Evolutionary conservation across 371 early-diverging fungal species (phyloP), one percentile per base, ranked within the genome.

Genomic region (Capillidium heterosporum): DNA sequence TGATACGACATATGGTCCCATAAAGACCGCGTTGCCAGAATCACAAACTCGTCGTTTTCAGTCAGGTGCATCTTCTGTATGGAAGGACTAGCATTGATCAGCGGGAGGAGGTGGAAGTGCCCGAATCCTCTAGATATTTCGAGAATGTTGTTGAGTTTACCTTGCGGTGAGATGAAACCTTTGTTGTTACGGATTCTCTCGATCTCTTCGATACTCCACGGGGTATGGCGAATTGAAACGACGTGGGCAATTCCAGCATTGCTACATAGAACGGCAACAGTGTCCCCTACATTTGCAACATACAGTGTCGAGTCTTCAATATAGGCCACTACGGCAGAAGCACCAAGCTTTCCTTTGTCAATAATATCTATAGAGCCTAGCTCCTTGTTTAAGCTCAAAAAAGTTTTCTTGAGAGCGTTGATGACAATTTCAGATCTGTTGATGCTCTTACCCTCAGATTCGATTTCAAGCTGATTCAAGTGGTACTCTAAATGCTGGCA

Each of bases 231-330:
- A 51, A 76, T 76, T 0, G 92, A 81, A 40, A 91, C 72, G 23
- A 84, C 76, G 24, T 76, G 62, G 1, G 84, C 84, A 17, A 67
- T 75, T 7, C 89, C 82, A 29, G 73, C 87, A 48, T 83, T 81
- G 41, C 86, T 71, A 15, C 85, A 85, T 15, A 91, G 65, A 4
- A 92, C 87, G 0, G 87, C 91, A 32, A 87, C 68, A 0, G 85
- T 78, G 66, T 94, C 91, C n/a, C 95, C 92, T n/a, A 82, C 84
- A 63, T 91, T 91, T 13, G 91, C 90, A 13, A 89, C 82, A 59
- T 88, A 88, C 41, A 92, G 67, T 21, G 74, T 81, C 42, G 77
- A 80, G 24, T 81, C 86, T n/a, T 74, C 71, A 57, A 91, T 74
- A 60, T 87, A 90, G 5, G 82, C 85, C 13, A 93, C 72, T n/a